Base-by-base conservation (phyloP, 805 yeast species). In the Spathaspora gorwiae region DNA sequence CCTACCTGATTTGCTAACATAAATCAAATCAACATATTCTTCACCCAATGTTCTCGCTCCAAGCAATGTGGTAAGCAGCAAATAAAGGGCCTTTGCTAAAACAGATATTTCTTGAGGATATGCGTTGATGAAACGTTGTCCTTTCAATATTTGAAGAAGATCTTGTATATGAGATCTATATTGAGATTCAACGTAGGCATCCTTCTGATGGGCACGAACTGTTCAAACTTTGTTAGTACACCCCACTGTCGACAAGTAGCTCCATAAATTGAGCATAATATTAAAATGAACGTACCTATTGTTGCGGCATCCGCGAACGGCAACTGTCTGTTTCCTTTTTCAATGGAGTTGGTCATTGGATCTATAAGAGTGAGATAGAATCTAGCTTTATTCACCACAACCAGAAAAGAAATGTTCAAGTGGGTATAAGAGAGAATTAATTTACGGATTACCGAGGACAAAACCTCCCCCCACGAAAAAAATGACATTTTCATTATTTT, bases 141-240 rank as follows among this genome's bases (percentile, higher is more conserved):
- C 84, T 43, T 76, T 79, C 48, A 83, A 51, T 12, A 73, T 57
- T 49, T 76, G 81, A 5, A 83, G 49, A 0, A 79, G 78, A 15
- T 81, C 84, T 35, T 73, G 76, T 3, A 90, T 52, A 51, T 84
- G 81, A 2, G 68, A 62, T 33, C 75, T 68, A 19, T 88, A 65
- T 2, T 77, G 61, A 0, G 75, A 64, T 53, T 83, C 85, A 37
- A 87, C 79, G 54, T 84, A 87, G 4, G 80, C 75, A 62, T 92
- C 99, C 59, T 92, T 92, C 59, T 92, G 97, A 60, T 88, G 83
- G 1, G 97, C 88, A 43, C 97, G 76, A 33, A 92, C 95, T 72
- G 47, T 12, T 8, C 15, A 26, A 19, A 19, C 11, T 32, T 26
- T 19, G 65, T 62, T 66, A 66, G 68, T 59, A 34, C 2, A 19